These are phyloP conservation scores for Collariella sp. DNA, from an alignment of 495 filamentous ascomycete species.

Conservation along the genomic window DNA sequence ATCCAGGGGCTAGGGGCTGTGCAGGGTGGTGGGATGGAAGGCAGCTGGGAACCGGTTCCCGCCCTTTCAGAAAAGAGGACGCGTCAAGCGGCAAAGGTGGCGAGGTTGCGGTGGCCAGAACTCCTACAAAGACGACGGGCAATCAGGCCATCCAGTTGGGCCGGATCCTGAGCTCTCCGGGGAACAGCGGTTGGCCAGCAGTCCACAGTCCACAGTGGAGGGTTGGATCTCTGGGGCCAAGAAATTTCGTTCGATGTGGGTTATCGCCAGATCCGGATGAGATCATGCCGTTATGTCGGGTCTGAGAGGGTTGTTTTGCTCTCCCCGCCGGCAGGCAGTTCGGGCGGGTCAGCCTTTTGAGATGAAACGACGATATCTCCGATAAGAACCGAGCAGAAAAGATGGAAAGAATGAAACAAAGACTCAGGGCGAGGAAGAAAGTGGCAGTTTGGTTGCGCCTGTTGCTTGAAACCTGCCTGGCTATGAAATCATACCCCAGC, in stretches of 20 bases:
- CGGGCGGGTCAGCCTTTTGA: background rate
- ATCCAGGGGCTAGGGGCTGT: background rate
- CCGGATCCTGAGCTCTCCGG: slow-evolving; percentile 20
- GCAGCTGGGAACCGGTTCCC: slow-evolving; percentile 2
- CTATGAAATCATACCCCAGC: background rate
- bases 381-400: too few species aligned
- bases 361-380: background rate
- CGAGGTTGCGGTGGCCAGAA: slow-evolving; percentile 15
- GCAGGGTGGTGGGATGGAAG: background rate
- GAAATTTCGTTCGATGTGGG: slow-evolving; percentile 12
- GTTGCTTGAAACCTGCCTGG: background rate
- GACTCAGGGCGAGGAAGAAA: background rate
- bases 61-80: slow-evolving; percentile 5
- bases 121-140: background rate
- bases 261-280: slow-evolving; percentile 14
- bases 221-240: slow-evolving; percentile 6
- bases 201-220: slow-evolving; percentile 8
- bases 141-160: slow-evolving; percentile 23
- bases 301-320: background rate
- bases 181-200: too few species aligned
- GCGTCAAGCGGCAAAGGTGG: slow-evolving; percentile 26
- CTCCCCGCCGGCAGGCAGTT: background rate
- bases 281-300: slow-evolving; percentile 9
- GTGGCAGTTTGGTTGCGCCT: background rate
- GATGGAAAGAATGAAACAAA: background rate